Base-by-base conservation (phyloP, 768 basidiomycete genomes). In the Kondoa malvinella region DNA sequence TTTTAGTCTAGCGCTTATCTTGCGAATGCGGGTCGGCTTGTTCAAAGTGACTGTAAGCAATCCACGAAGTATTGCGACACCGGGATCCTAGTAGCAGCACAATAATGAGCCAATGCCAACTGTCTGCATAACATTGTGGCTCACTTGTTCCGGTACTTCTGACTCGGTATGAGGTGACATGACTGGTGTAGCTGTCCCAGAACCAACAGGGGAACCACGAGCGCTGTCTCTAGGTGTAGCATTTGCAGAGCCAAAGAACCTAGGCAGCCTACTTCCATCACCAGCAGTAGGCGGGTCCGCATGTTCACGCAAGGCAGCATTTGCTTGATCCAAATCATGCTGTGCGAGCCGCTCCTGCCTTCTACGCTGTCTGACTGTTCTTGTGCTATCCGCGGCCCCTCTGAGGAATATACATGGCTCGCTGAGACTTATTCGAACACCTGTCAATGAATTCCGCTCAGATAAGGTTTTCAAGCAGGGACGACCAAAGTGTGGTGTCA, bases 21-120 rank as follows among this genome's bases (percentile, higher is more conserved):
- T 87, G 33, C 87, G 85, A 71, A 99, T 85, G 76, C 85, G 85
- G 65, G 85, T 91, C 0, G 91, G 85, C 75, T 94, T 94, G 32
- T 80, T 79, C 56, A 87, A 77, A 16, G 79, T 80, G 68, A 88
- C 78, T 1, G 82, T 83, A 67, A 88, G 79, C 2, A 87, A 77
- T 12, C 87, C 87, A 61, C 87, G 79, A 15, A 88, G 78, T 73
- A 85, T 77, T 21, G 87, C 83, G 16, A 50, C 40, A 8, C 40
- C 40, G 21, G 40, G 40, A 8, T 50, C 40, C 40, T 50, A 8
- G 8, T 8, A 21, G 8, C 40, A 21, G 40, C 40, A 50, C n/a
- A n/a, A n/a, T n/a, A n/a, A n/a, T n/a, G n/a, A n/a, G n/a, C n/a
- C n/a, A n/a, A n/a, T n/a, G n/a, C n/a, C n/a, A n/a, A n/a, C n/a